These are phyloP conservation scores for Colletotrichum tofieldiae DNA, from an alignment of 2,329 filamentous ascomycete genomes.

Conservation along the genomic window DNA sequence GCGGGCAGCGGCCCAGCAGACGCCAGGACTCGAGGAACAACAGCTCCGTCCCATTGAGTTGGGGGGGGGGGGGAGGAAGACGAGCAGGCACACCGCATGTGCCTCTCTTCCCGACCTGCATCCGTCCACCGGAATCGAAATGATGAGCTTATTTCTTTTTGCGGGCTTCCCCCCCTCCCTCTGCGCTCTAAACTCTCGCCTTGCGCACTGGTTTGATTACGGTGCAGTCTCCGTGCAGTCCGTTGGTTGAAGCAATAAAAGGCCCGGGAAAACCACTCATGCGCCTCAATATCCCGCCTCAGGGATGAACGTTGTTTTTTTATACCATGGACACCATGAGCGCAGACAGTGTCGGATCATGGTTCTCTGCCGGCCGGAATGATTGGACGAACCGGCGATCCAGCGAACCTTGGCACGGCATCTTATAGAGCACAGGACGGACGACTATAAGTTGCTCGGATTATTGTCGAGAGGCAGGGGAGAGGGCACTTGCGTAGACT, in stretches of 20 bases:
- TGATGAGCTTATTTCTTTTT: constrained; percentile 19
- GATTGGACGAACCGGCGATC: constrained; percentile 31
- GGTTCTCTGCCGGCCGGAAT: not conserved
- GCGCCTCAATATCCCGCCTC: not conserved
- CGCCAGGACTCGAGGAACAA: not conserved
- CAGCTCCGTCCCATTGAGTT: not conserved
- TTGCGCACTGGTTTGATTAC: not conserved
- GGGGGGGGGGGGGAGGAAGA: too few relatives aligned
- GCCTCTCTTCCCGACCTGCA: constrained; percentile 2
- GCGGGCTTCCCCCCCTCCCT: not conserved
- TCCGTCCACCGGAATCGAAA: constrained; percentile 2
- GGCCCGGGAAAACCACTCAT: not conserved
- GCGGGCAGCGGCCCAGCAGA: not conserved
- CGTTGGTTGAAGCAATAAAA: not conserved
- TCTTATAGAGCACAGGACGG: too few relatives aligned
- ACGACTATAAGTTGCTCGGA: constrained; percentile 10
- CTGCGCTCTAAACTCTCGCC: not conserved
- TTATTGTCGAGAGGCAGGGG: constrained; percentile 10
- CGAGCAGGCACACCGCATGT: not conserved
- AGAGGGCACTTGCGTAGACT: not conserved
- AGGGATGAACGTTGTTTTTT: constrained; percentile 23
- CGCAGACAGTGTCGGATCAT: not conserved
- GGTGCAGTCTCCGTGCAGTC: not conserved
- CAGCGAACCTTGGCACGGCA: not conserved
- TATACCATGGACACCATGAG: not conserved